phyloP scores from a whole-genome alignment of 139 green algal species.

The Coelastrella sp. region DNA sequence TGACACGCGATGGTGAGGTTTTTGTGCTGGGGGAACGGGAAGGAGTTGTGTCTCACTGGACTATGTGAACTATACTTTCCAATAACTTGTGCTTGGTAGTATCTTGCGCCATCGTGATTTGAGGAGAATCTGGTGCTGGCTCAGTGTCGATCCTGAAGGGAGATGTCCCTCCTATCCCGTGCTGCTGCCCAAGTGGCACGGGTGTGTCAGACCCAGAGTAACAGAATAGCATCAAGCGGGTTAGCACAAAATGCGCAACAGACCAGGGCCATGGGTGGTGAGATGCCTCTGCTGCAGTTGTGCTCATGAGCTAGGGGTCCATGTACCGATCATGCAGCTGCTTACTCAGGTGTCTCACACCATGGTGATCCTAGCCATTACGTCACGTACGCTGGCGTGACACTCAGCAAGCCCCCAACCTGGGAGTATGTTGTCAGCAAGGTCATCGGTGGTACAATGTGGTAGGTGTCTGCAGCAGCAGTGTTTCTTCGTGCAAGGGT shows the following conservation, averaged over 20 bases:
- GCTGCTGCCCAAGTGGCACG: conserved; percentile 20
- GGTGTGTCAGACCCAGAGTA: conserved; percentile 2
- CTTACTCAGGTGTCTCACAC: conserved; percentile 10
- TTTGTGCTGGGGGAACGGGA: too few species aligned
- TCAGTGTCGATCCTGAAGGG: not conserved
- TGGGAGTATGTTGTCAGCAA: conserved; percentile 45
- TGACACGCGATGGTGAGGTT: too few species aligned
- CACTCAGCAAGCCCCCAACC: conserved; percentile 14
- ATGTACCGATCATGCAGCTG: too few species aligned
- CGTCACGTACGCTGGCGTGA: conserved; percentile 47
- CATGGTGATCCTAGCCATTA: conserved; percentile 5
- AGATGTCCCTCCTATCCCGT: conserved; percentile 1
- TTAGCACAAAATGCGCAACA: conserved; percentile 22
- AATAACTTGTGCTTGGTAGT: too few species aligned
- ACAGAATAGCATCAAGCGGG: not conserved
- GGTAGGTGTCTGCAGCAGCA: too few species aligned
- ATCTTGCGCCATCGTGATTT: too few species aligned
- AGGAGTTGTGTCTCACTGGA: too few species aligned
- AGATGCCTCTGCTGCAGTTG: not conserved
- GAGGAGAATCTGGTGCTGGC: too few species aligned
- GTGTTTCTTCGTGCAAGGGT: too few species aligned
- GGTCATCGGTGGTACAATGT: conserved; percentile 22
- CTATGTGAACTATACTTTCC: too few species aligned
- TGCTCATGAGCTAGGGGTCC: too few species aligned
- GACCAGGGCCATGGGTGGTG: conserved; percentile 26